Evolutionary conservation across 129 eudicot species (phyloP), one percentile per base, ranked within the genome.

Genomic region (Centrapalus pauciflorus): DNA sequence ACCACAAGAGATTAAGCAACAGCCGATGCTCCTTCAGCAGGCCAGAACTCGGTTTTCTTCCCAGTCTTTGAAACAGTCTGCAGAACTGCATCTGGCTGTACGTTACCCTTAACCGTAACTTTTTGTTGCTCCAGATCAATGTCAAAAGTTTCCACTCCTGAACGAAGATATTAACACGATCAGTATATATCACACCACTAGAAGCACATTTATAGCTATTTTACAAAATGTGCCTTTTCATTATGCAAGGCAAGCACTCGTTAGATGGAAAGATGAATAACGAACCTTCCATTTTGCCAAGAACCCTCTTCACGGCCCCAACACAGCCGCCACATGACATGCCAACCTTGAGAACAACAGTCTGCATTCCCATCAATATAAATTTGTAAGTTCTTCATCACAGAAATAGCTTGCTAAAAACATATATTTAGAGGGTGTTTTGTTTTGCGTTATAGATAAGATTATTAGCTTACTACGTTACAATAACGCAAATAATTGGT

Each of bases 271-370:
- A 23, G 73, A 65, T 25, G 37, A 24, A 60, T 38, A 30, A 72
- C 86, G 33, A 54, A 90, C 97, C 97, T 78, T 90, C 97, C 97
- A 90, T 84, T 78, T 84, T 90, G 70, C 93, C 90, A 35, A 90
- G 74, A 67, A 90, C 95, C 82, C 95, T 76, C 77, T 87, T 77
- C 67, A 90, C 97, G 23, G 97, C 97, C 35, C 97, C 97, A 32
- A 84, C 93, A 58, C 97, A 90, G 66, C 97, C 97, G 50, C 90
- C 89, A 80, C 97, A 90, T 29, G 97, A 77, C 97, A 90, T 90
- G 74, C 84, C 95, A 78, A 90, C 97, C 84, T 82, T 90, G 51
- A 90, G 95, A 74, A 84, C 88, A 67, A 90, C 97, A 40, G 93
- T 90, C 97, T 90, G 95, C 84, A 81, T 37, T 61, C 52, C 64